Evolutionary conservation across 208 protist species (phyloP), one percentile per base, ranked within the genome.

Genomic region (Leishmania major): DNA sequence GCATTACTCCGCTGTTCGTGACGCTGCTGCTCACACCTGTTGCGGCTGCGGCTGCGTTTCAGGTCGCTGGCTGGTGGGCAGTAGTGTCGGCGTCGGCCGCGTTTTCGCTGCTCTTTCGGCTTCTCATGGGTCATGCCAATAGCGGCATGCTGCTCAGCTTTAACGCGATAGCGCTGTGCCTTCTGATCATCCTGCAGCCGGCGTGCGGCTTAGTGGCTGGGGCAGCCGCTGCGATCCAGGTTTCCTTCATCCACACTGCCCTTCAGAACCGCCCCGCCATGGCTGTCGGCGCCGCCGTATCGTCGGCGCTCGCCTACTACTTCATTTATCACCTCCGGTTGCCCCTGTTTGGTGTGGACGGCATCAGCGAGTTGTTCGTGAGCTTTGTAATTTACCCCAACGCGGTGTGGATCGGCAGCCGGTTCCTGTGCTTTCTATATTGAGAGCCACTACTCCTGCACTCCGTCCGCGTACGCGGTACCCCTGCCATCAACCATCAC

Each of bases 381-480:
- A 88, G 81, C 55, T 89, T 89, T 81, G 87, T 95, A 37, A 78
- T 91, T n/a, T 95, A 92, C 79, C 89, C 89, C 59, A 95, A 92
- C 69, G 84, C 87, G 2, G 37, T 95, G 28, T 95, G 89, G 91
- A 78, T 91, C 5, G 84, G 83, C 11, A 82, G 85, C 69, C 80
- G 80, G 40, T 70, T 88, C 57, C 43, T 88, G 55, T 80, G 83
- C 37, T 31, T 67, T 35, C n/a, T 69, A 4, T 78, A 17, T 6
- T 69, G 57, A 78, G 37, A 49, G 40, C 75, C 53, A 51, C 57
- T 31, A 5, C 51, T 64, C 10, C 51, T 62, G 51, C 35, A 40
- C 53, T 62, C 28, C 37, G 19, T 13, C 15, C 28, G 51, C 51
- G n/a, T 62, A 28, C 31, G 45, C n/a, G n/a, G 51, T n/a, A 62